Percentiles rank a stretch among this genome's conserved stretches.
Conservation (phyloP, 2,329 filamentous ascomycete species). For the Fusarium subglutinans region DNA sequence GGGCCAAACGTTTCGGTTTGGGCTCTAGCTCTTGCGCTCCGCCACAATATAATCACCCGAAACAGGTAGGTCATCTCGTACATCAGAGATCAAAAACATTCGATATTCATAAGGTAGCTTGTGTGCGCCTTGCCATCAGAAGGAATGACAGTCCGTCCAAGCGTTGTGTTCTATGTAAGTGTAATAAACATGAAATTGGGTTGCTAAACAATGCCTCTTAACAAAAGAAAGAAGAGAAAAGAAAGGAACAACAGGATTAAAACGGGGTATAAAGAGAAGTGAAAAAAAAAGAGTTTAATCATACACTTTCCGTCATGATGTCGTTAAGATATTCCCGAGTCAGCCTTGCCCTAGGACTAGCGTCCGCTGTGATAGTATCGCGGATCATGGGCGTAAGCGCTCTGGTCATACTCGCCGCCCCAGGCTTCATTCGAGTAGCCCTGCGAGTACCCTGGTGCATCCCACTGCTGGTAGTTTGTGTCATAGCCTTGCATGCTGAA, state of each 20-base stretch:
- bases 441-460: conserved; percentile 25
- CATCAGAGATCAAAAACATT: conserved; percentile 19
- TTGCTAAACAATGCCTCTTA: neutral
- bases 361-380: conserved; percentile 26
- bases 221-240: neutral
- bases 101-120: conserved; percentile 18
- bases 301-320: conserved; percentile 31
- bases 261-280: conserved; percentile 25
- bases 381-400: conserved; percentile 35
- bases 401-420: conserved; percentile 34
- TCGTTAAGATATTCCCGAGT: conserved; percentile 22
- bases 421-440: conserved; percentile 30
- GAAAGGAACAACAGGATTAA: conserved; percentile 11
- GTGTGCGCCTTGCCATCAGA: conserved; percentile 10
- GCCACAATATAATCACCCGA: conserved; percentile 24
- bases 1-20: neutral
- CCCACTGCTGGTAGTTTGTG: conserved; percentile 30
- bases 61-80: conserved; percentile 24
- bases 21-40: conserved; percentile 17
- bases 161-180: conserved; percentile 29
- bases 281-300: neutral
- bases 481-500: conserved; percentile 26
- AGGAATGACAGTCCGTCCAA: neutral
- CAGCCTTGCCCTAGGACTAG: conserved; percentile 22
- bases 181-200: neutral